Evolutionary conservation across 352 stramenopile species (phyloP).

Genomic region (Proteromonas lacertae): DNA sequence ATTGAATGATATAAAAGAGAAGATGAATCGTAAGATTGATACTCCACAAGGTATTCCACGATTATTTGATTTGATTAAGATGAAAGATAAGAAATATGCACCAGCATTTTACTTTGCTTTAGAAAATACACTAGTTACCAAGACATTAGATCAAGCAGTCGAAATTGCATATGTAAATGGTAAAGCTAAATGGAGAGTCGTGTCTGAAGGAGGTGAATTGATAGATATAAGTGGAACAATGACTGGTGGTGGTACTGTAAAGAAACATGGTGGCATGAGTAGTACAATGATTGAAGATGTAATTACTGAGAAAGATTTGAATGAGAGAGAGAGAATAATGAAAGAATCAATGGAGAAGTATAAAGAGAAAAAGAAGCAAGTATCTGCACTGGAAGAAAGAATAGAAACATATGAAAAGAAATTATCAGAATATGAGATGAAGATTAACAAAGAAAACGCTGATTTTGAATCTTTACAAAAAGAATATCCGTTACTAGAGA

Average conservation of each 20-base stretch:
- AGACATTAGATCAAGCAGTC: constrained; percentile 60
- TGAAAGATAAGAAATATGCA: constrained; percentile 42
- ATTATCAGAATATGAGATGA: too few species aligned
- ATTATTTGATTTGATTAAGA: constrained; percentile 44
- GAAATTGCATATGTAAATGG: constrained; percentile 42
- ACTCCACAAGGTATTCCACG: constrained; percentile 17
- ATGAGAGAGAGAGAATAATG: constrained; percentile 10
- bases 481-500: too few species aligned
- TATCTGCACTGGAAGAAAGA: too few species aligned
- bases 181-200: constrained; percentile 46
- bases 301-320: constrained; percentile 44
- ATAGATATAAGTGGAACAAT: constrained; percentile 96
- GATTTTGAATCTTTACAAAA: too few species aligned
- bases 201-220: constrained; percentile 80
- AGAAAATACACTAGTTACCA: constrained; percentile 77
- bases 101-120: constrained; percentile 79
- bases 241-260: constrained; percentile 70
- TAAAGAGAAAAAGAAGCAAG: constrained; percentile 8
- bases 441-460: too few species aligned
- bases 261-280: constrained; percentile 58
- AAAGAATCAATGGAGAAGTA: constrained; percentile 54
- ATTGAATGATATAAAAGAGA: constrained; percentile 65
- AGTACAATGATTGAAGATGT: too few species aligned
- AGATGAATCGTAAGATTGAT: constrained; percentile 12
- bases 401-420: too few species aligned